Evolutionary conservation across 768 basidiomycete species (phyloP).

Genomic region (Lentinula raphanica): DNA sequence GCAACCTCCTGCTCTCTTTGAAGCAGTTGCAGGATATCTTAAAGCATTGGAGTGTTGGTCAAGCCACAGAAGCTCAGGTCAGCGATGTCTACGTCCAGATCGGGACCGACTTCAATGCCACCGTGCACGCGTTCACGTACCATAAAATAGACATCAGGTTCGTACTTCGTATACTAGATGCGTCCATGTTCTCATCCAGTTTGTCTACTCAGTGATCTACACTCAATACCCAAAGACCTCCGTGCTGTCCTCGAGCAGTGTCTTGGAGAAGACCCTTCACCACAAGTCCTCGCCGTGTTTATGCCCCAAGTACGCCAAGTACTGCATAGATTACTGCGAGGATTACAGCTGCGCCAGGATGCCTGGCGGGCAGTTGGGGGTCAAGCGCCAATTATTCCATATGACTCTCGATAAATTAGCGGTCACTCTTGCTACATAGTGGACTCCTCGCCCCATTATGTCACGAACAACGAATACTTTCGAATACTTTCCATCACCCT

Average conservation of each 20-base stretch:
- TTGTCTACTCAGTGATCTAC: constrained; percentile 5
- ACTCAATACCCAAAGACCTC: constrained; percentile 9
- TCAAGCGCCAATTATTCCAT: constrained; percentile 7
- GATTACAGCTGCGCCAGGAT: constrained; percentile 6
- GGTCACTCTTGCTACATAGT: no score
- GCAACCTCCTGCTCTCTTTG: constrained; percentile 9
- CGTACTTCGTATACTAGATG: neutral
- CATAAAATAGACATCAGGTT: constrained; percentile 11
- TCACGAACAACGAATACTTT: no score
- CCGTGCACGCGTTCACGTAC: constrained; percentile 7
- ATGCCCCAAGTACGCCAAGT: constrained; percentile 10
- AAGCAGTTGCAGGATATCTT: constrained; percentile 10
- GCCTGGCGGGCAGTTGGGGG: constrained; percentile 9
- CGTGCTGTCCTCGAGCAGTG: constrained; percentile 10
- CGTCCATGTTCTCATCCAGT: neutral
- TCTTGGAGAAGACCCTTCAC: constrained; percentile 9
- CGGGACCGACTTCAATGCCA: constrained; percentile 9
- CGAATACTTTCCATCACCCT: no score
- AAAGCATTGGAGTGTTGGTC: constrained; percentile 3
- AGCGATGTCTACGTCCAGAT: constrained; percentile 11
- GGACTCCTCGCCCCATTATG: no score
- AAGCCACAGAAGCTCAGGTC: constrained; percentile 6
- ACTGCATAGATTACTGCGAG: constrained; percentile 5
- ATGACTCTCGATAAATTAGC: constrained; percentile 6
- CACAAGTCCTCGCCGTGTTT: constrained; percentile 3